Conservation (phyloP, 768 basidiomycete species). For the Flagelloscypha sp. region DNA sequence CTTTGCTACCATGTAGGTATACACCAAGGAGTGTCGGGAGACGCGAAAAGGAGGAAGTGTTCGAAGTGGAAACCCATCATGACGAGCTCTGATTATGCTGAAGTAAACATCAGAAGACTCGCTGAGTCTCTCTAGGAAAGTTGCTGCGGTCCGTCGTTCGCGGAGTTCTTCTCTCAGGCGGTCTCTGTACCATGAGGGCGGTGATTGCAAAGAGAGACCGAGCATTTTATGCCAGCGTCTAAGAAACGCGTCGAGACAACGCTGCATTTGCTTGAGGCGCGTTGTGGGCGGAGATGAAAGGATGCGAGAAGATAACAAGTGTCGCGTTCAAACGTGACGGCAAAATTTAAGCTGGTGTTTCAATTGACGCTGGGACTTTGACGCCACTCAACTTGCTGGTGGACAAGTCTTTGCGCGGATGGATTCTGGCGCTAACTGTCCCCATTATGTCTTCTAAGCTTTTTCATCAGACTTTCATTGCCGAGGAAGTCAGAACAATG, state of each 20-base stretch:
- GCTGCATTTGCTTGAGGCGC: no score
- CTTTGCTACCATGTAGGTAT: slow-evolving; percentile 5
- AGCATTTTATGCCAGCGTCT: slow-evolving; percentile 4
- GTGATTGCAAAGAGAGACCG: slow-evolving; percentile 3
- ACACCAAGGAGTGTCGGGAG: slow-evolving; percentile 1
- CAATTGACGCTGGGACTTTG: no score
- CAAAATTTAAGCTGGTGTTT: no score
- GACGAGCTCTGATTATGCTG: slow-evolving; percentile 2
- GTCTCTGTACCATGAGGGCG: slow-evolving; percentile 7
- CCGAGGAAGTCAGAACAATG: no score
- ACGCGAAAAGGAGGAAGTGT: slow-evolving; percentile 3
- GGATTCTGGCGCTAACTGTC: no score
- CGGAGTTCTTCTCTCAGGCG: slow-evolving; percentile 5
- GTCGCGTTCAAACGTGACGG: no score
- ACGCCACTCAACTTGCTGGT: no score
- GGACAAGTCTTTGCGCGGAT: no score
- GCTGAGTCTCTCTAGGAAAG: slow-evolving; percentile 3
- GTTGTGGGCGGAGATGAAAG: no score
- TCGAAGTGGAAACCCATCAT: slow-evolving; percentile 2
- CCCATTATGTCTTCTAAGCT: no score
- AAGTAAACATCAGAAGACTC: slow-evolving; percentile 6
- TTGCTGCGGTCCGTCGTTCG: slow-evolving; percentile 3
- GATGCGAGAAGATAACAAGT: no score
- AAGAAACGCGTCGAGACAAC: slow-evolving; percentile 1
- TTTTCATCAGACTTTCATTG: no score